Percentiles rank a stretch among this genome's conserved stretches.
Evolutionary conservation across 768 basidiomycete species (phyloP).

Genomic region (Mycena sanguinolenta): DNA sequence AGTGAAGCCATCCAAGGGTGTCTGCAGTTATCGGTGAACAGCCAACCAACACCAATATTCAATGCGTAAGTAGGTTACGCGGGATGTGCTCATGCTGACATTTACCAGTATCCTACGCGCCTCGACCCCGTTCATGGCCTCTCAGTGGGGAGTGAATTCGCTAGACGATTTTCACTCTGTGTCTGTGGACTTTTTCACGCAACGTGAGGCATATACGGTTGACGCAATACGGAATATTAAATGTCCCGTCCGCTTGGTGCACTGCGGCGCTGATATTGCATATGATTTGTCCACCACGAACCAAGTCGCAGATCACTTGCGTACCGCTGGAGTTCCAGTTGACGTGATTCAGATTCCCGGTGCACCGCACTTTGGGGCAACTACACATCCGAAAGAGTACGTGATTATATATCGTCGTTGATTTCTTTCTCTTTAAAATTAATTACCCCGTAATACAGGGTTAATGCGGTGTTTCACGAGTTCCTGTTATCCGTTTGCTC

Average conservation of each 20-base stretch:
- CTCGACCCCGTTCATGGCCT: not conserved
- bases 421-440: not conserved
- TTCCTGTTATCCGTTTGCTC: not conserved
- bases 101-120: constrained; percentile 9
- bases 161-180: constrained; percentile 25
- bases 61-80: constrained; percentile 27
- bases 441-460: not conserved
- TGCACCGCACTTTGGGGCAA: constrained; percentile 34
- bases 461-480: not conserved
- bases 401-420: not conserved
- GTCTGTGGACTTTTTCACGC: constrained; percentile 36
- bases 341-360: constrained; percentile 16
- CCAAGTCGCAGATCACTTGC: constrained; percentile 22
- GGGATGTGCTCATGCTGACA: not conserved
- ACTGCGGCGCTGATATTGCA: constrained; percentile 41
- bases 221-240: constrained; percentile 21
- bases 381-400: constrained; percentile 28
- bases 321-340: constrained; percentile 26
- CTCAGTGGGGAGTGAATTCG: constrained; percentile 22
- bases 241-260: constrained; percentile 33
- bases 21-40: constrained; percentile 31
- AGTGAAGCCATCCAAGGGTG: constrained; percentile 23
- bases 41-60: constrained; percentile 1
- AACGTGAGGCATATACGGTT: constrained; percentile 24
- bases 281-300: constrained; percentile 23